Evolutionary conservation across 2,329 filamentous ascomycete species (phyloP).

Genomic region (Aureobasidium namibiae): DNA sequence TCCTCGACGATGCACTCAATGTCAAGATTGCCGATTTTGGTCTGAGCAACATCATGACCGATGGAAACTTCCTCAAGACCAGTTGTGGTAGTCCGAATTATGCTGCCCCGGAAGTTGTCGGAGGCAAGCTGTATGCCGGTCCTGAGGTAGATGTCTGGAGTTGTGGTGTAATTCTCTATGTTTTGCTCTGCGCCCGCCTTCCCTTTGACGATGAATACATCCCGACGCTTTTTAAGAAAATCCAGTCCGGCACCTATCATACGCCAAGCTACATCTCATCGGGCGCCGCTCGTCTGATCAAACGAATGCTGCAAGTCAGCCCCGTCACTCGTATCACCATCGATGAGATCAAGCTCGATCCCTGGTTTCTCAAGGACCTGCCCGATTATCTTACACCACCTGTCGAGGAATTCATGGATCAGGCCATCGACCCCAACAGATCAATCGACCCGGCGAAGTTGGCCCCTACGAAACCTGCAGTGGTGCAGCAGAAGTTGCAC

Average conservation of each 20-base stretch:
- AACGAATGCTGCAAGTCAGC: slow-evolving; percentile 90
- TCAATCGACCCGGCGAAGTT: slow-evolving; percentile 78
- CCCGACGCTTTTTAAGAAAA: slow-evolving; percentile 94
- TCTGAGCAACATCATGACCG: slow-evolving; percentile 98
- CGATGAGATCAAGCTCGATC: slow-evolving; percentile 82
- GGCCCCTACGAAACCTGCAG: slow-evolving; percentile 66
- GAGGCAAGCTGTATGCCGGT: slow-evolving; percentile 92
- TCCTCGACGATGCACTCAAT: slow-evolving; percentile 90
- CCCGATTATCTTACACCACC: slow-evolving; percentile 80
- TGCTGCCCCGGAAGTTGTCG: slow-evolving; percentile 94
- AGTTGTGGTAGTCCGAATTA: slow-evolving; percentile 98
- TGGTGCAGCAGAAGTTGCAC: slow-evolving; percentile 82
- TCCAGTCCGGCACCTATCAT: slow-evolving; percentile 86
- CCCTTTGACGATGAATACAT: slow-evolving; percentile 99
- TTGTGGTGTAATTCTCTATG: slow-evolving; percentile 59
- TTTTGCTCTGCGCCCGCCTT: slow-evolving; percentile 58
- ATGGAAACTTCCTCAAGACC: slow-evolving; percentile 97
- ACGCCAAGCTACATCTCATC: slow-evolving; percentile 85
- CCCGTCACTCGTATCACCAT: slow-evolving; percentile 91
- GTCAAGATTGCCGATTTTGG: slow-evolving; percentile 99
- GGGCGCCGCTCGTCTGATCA: slow-evolving; percentile 74
- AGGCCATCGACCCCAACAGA: slow-evolving; percentile 87
- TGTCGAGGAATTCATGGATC: slow-evolving; percentile 85
- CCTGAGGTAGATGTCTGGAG: slow-evolving; percentile 99
- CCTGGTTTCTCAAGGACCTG: slow-evolving; percentile 86